These are phyloP conservation scores for Boeremia exigua DNA, from an alignment of 2,329 filamentous ascomycete species.

Conservation along the genomic window DNA sequence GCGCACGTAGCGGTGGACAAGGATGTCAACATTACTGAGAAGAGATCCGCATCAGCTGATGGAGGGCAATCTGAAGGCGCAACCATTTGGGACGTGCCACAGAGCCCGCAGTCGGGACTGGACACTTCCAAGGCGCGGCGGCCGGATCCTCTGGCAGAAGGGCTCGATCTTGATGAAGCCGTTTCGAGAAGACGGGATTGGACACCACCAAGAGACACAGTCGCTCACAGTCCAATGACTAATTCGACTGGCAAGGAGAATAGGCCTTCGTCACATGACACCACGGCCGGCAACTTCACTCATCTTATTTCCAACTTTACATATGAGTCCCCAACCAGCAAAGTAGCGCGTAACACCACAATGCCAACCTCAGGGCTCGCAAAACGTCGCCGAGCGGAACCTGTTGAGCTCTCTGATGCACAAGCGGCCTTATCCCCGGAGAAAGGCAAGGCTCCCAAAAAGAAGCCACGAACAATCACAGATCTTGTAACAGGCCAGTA, in stretches of 20 bases:
- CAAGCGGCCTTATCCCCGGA: conserved; percentile 34
- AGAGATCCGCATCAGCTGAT: background rate
- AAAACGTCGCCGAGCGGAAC: conserved; percentile 42
- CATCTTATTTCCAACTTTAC: conserved; percentile 38
- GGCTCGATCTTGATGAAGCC: conserved; percentile 39
- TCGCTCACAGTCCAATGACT: conserved; percentile 15
- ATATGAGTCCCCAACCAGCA: conserved; percentile 26
- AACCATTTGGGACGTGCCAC: conserved; percentile 37
- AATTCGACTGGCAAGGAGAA: conserved; percentile 37
- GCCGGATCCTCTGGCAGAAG: conserved; percentile 12
- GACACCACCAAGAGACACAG: conserved; percentile 45
- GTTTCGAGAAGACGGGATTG: conserved; percentile 41
- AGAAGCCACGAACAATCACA: conserved; percentile 49
- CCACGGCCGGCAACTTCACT: conserved; percentile 26
- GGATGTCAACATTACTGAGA: conserved; percentile 1
- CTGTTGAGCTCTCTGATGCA: conserved; percentile 37
- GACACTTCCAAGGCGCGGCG: conserved; percentile 20
- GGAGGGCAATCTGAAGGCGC: conserved; percentile 1
- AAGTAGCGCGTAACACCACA: conserved; percentile 4
- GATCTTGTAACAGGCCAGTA: conserved; percentile 48
- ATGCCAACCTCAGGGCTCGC: conserved; percentile 15
- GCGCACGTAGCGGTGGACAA: conserved; percentile 26
- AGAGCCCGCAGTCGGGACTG: conserved; percentile 26
- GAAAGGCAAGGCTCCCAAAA: conserved; percentile 46
- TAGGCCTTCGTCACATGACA: conserved; percentile 6